phyloP scores from a whole-genome alignment of 2,329 filamentous ascomycete genomes.

The Hypoxylon sp. region DNA sequence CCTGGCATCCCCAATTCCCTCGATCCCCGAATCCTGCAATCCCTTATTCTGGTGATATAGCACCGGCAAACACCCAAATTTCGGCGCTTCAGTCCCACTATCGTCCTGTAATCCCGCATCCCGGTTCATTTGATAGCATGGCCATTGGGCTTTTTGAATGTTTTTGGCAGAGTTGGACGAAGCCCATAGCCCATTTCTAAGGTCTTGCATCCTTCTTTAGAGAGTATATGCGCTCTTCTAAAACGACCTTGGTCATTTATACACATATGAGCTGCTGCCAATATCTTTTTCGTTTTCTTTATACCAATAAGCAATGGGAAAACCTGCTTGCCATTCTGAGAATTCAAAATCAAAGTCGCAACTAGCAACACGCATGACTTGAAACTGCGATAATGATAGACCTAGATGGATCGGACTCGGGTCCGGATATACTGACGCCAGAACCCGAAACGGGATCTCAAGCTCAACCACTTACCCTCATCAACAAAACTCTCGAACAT shows the following conservation, averaged over 20 bases:
- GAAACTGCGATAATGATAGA: slow-evolving; percentile 32
- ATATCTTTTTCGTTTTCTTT: not conserved
- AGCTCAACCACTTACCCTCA: slow-evolving; percentile 39
- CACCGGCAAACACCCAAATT: slow-evolving; percentile 18
- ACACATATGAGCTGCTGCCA: slow-evolving; percentile 10
- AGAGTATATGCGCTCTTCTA: slow-evolving; percentile 6
- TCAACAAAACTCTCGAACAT: slow-evolving; percentile 35
- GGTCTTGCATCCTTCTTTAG: not conserved
- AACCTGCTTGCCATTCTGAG: not conserved
- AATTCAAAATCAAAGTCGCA: not conserved
- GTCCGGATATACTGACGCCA: slow-evolving; percentile 40
- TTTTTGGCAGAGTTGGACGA: slow-evolving; percentile 16
- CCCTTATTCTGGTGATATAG: slow-evolving; percentile 37
- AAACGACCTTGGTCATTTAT: slow-evolving; percentile 12
- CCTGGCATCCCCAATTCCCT: slow-evolving; percentile 41
- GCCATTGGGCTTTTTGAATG: slow-evolving; percentile 11
- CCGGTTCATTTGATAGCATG: slow-evolving; percentile 25
- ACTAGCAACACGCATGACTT: not conserved
- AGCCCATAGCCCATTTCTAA: slow-evolving; percentile 26
- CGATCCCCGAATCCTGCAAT: slow-evolving; percentile 45
- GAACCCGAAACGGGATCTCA: slow-evolving; percentile 39
- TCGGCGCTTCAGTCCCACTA: slow-evolving; percentile 17
- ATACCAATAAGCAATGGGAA: not conserved
- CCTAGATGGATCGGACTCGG: slow-evolving; percentile 41
- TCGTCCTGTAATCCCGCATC: slow-evolving; percentile 43